Evolutionary conservation across 2,329 filamentous ascomycete genomes (phyloP).

Genomic region (Fusarium musae): DNA sequence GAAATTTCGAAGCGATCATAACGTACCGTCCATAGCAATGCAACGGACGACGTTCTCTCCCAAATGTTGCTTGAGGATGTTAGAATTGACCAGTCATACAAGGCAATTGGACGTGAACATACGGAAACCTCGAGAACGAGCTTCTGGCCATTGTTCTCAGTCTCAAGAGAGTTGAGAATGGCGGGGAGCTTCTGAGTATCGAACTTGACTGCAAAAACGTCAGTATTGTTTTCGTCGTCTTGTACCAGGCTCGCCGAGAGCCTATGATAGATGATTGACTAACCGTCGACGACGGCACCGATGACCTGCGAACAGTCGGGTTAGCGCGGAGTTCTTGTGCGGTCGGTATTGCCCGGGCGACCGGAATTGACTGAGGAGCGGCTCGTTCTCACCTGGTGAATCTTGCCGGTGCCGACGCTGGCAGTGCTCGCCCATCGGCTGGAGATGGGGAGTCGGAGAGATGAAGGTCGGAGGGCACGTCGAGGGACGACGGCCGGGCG

Average conservation of each 20-base stretch:
- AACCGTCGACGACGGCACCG: constrained; percentile 98
- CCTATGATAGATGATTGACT: constrained; percentile 55
- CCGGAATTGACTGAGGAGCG: constrained; percentile 31
- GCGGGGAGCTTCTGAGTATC: constrained; percentile 90
- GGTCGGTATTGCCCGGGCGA: constrained; percentile 34
- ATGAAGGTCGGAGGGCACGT: constrained; percentile 67
- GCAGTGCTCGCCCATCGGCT: constrained; percentile 69
- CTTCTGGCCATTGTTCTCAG: constrained; percentile 91
- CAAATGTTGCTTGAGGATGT: constrained; percentile 87
- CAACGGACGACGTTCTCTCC: constrained; percentile 99
- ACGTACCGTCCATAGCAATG: constrained; percentile 99
- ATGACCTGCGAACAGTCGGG: constrained; percentile 76
- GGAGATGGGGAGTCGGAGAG: constrained; percentile 65
- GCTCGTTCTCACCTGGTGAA: constrained; percentile 68
- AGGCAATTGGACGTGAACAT: constrained; percentile 55
- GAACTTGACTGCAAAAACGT: constrained; percentile 83
- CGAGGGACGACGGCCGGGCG: constrained; percentile 68
- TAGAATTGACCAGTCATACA: constrained; percentile 43
- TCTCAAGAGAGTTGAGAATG: constrained; percentile 97
- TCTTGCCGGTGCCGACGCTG: constrained; percentile 71
- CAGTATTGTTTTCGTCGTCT: constrained; percentile 32
- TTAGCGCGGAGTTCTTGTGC: constrained; percentile 35
- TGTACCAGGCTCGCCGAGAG: constrained; percentile 14
- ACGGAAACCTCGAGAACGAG: constrained; percentile 96
- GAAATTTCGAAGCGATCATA: constrained; percentile 33